Base-by-base conservation (phyloP, 371 early-diverging fungal species). In the Rhizopus delemar region DNA sequence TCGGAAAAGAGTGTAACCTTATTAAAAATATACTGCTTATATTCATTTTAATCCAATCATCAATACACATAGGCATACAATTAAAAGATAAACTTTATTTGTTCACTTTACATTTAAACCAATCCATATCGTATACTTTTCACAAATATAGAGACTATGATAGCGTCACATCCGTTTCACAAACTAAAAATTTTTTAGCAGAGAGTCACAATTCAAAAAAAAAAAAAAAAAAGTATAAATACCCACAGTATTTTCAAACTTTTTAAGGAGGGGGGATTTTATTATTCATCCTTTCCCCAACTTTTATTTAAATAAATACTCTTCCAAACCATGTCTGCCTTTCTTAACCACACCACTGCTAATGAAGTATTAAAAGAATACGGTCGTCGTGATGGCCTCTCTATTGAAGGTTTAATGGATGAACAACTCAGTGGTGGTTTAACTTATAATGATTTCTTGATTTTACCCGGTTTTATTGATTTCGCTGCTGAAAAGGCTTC, bases 381-480 rank as follows among this genome's bases (percentile, higher is more conserved):
- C 54, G 59, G 61, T n/a, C 59, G 68, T 50, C 70, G 70, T 60
- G 93, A 94, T 81, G 94, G 94, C 49, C 79, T 93, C 56, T 76
- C 89, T n/a, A 90, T 82, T 43, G 80, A 80, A 65, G 84, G 89
- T 63, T 74, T 93, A 36, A 81, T 94, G 70, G 88, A 93, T 64
- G 81, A 81, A 46, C 74, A 83, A 62, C 59, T 69, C 28, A 81
- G 77, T 45, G 96, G 94, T 59, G 98, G 96, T 49, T 81, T 97
- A 60, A 96, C 98, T 54, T 96, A 96, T 85, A 96, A 95, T 82
- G 98, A 96, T 80, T 94, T 97, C 66, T 78, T 97, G 78, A 86
- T 97, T 66, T 84, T 97, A 32, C 98, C 97, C 53, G 98, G 96
- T 34, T 94, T 71, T 79, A 94, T 97, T 78, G 83, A 94, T 81